Evolutionary conservation across 257 asterid species (phyloP).

Genomic region (Lantana camara): DNA sequence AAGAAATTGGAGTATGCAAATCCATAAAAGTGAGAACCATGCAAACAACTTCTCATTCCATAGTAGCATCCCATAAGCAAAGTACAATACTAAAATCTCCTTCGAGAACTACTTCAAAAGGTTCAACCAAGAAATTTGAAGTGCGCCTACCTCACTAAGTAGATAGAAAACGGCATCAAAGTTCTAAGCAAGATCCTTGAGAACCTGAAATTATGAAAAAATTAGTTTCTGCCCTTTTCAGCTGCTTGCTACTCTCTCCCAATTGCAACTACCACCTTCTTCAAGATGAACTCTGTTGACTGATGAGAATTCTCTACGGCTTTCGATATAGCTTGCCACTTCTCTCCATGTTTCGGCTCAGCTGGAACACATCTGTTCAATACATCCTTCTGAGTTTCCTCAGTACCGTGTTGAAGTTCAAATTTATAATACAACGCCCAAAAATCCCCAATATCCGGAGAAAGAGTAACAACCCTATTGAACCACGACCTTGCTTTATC

Average conservation of each 20-base stretch:
- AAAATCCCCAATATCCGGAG: slow-evolving; percentile 89
- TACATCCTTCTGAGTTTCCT: slow-evolving; percentile 74
- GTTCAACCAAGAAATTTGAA: not conserved
- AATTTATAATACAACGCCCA: slow-evolving; percentile 86
- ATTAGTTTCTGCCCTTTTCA: slow-evolving; percentile 50
- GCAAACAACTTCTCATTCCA: too few relatives aligned
- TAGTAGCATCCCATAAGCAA: too few relatives aligned
- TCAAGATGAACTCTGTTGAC: slow-evolving; percentile 74
- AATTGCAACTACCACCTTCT: slow-evolving; percentile 78
- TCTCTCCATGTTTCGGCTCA: slow-evolving; percentile 94
- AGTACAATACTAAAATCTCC: not conserved
- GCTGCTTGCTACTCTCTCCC: slow-evolving; percentile 73
- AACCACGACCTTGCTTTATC: slow-evolving; percentile 79
- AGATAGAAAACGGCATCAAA: too few relatives aligned
- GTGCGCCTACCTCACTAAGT: not conserved
- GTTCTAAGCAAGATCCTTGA: too few relatives aligned
- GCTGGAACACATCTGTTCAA: slow-evolving; percentile 70
- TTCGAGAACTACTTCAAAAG: too few relatives aligned
- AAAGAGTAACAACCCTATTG: slow-evolving; percentile 71
- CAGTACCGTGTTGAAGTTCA: slow-evolving; percentile 74
- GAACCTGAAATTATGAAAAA: not conserved
- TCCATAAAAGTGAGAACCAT: too few relatives aligned
- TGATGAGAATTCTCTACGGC: slow-evolving; percentile 94
- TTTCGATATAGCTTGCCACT: slow-evolving; percentile 81
- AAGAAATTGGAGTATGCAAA: too few relatives aligned